These are phyloP conservation scores for Albugo candida DNA, from an alignment of 352 stramenopile species.

Conservation along the genomic window DNA sequence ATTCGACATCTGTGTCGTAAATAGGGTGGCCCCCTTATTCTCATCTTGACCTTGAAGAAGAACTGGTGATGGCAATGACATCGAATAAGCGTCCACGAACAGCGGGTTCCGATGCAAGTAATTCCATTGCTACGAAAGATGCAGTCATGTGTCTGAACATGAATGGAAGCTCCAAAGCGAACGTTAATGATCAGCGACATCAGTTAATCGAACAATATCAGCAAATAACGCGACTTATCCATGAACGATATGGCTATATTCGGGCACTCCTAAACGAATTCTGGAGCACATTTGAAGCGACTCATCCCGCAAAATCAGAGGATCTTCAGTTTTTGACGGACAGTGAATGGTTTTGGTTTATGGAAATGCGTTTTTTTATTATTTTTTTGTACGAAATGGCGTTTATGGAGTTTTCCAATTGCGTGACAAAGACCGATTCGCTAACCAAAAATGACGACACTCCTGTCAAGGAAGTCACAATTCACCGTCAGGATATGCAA, in stretches of 20 bases:
- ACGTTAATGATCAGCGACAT: too few species aligned
- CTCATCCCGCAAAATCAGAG: conserved; percentile 18
- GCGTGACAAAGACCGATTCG: conserved; percentile 59
- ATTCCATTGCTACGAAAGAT: too few species aligned
- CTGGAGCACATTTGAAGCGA: conserved; percentile 27
- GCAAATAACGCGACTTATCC: neutral
- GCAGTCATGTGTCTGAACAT: too few species aligned
- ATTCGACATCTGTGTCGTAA: neutral
- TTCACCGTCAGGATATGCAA: conserved; percentile 58
- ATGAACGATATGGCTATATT: conserved; percentile 17
- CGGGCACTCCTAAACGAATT: conserved; percentile 54
- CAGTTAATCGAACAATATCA: too few species aligned
- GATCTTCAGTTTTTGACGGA: conserved; percentile 22
- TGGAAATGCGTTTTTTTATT: conserved; percentile 61
- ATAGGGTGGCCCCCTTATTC: neutral
- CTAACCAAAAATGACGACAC: conserved; percentile 15
- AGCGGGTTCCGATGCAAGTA: too few species aligned
- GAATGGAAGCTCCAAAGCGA: too few species aligned
- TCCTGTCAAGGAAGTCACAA: conserved; percentile 24
- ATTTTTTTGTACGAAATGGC: conserved; percentile 71
- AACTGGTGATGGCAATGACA: neutral
- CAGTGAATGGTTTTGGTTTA: conserved; percentile 65
- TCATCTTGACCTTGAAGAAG: neutral
- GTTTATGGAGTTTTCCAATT: conserved; percentile 74
- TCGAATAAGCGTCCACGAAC: conserved; percentile 29